A percentile compares a stretch with the other conserved stretches of the same genome.
phyloP scores from a whole-genome alignment of 345 rosid genomes.

The Salix arbutifolia region DNA sequence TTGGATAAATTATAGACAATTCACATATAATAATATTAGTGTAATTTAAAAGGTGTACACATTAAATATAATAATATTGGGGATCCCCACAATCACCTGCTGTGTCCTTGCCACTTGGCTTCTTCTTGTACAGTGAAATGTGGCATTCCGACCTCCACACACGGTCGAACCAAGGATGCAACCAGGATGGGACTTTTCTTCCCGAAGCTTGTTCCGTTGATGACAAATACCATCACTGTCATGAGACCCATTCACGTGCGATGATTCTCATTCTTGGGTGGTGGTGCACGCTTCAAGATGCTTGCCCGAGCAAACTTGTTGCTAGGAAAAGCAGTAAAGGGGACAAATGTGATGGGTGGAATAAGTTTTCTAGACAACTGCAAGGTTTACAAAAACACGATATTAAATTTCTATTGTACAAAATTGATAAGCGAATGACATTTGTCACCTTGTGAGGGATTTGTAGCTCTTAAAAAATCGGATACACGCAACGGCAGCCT shows the following conservation, averaged over 20 bases:
- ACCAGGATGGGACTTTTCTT: background rate
- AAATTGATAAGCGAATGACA: no score
- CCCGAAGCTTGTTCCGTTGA: background rate
- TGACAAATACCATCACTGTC: background rate
- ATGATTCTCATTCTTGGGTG: background rate
- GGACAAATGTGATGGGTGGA: no score
- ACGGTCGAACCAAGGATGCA: background rate
- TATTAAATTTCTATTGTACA: background rate
- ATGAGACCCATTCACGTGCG: background rate
- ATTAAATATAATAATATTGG: no score
- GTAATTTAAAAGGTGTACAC: no score
- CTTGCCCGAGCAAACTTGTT: background rate
- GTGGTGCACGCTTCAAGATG: background rate
- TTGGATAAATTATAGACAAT: no score
- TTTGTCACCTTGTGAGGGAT: background rate
- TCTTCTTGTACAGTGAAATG: background rate
- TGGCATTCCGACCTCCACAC: background rate
- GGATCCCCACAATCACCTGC: no score
- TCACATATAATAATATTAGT: no score
- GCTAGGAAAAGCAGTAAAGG: background rate
- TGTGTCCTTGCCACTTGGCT: background rate
- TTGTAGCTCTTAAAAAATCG: background rate
- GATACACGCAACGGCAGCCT: background rate
- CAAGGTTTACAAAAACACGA: no score
- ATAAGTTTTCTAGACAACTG: no score